phyloP scores from a whole-genome alignment of 2,329 filamentous ascomycete genomes.

The Epicoccum sorghinum region DNA sequence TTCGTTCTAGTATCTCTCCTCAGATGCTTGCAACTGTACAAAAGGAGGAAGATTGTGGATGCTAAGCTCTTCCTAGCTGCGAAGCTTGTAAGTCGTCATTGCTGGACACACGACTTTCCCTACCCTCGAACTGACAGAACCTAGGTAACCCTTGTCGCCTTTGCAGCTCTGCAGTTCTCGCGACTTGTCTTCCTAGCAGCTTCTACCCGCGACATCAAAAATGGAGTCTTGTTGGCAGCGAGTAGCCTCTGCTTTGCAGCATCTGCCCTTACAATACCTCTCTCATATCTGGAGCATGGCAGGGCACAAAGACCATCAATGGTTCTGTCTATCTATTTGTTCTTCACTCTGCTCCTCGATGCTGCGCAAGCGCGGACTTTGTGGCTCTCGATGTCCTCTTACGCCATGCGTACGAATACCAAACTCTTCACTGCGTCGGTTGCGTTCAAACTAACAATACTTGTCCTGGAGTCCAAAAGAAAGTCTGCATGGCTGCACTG shows the following conservation, averaged over 20 bases:
- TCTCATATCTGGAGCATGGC: constrained; percentile 22
- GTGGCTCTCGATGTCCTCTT: constrained; percentile 12
- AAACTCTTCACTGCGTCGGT: constrained; percentile 19
- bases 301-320: constrained; percentile 22
- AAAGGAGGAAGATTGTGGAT: constrained; percentile 6
- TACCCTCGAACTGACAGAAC: background rate
- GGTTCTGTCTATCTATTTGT: constrained; percentile 22
- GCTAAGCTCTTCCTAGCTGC: background rate
- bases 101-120: background rate
- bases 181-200: constrained; percentile 32
- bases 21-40: constrained; percentile 31
- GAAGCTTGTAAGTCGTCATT: constrained; percentile 4
- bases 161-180: constrained; percentile 30
- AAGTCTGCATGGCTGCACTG: constrained; percentile 34
- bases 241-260: constrained; percentile 31
- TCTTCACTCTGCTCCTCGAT: constrained; percentile 24
- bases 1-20: constrained; percentile 40
- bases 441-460: constrained; percentile 23
- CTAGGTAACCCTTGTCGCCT: constrained; percentile 26
- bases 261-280: constrained; percentile 17
- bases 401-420: constrained; percentile 12
- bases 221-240: constrained; percentile 38
- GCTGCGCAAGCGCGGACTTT: constrained; percentile 20
- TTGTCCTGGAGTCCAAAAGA: constrained; percentile 30
- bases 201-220: constrained; percentile 13